These are phyloP conservation scores for Globisporangium sylvaticum DNA, from an alignment of 352 stramenopile species.

Conservation along the genomic window DNA sequence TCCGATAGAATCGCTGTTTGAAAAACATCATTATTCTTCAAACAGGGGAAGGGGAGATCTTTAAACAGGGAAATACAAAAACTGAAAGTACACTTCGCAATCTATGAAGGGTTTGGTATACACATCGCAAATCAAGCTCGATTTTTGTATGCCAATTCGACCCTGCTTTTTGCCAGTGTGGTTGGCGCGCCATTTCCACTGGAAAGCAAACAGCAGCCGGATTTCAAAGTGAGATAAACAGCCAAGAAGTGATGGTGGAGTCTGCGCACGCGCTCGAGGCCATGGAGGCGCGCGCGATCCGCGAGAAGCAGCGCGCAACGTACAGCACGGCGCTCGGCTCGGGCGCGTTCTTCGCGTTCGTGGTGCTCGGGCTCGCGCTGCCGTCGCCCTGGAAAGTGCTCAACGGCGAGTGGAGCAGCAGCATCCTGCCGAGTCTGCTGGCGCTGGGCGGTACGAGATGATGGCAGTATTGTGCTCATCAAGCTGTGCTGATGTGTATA, in stretches of 20 bases:
- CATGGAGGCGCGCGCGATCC: constrained; percentile 63
- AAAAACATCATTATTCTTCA: no score
- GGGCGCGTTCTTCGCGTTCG: constrained; percentile 29
- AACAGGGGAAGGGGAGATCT: no score
- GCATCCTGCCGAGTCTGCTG: constrained; percentile 47
- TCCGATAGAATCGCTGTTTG: no score
- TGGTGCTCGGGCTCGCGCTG: constrained; percentile 45
- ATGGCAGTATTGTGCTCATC: neutral
- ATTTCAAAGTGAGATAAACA: neutral
- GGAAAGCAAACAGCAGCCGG: neutral
- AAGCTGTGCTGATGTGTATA: neutral
- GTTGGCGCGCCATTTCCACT: neutral
- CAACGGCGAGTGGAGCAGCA: constrained; percentile 67
- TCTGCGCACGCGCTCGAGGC: constrained; percentile 31
- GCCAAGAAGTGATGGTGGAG: neutral
- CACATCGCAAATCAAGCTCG: no score
- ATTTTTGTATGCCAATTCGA: neutral
- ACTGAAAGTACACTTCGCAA: no score
- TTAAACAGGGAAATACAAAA: no score
- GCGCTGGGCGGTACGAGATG: constrained; percentile 39
- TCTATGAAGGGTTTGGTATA: no score
- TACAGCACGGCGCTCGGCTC: constrained; percentile 63
- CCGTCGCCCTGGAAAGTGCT: constrained; percentile 67
- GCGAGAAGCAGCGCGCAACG: constrained; percentile 51
- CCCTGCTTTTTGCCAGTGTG: neutral